Base-by-base conservation (phyloP, 108 stramenopile species). In the Discostella pseudostelligera region DNA sequence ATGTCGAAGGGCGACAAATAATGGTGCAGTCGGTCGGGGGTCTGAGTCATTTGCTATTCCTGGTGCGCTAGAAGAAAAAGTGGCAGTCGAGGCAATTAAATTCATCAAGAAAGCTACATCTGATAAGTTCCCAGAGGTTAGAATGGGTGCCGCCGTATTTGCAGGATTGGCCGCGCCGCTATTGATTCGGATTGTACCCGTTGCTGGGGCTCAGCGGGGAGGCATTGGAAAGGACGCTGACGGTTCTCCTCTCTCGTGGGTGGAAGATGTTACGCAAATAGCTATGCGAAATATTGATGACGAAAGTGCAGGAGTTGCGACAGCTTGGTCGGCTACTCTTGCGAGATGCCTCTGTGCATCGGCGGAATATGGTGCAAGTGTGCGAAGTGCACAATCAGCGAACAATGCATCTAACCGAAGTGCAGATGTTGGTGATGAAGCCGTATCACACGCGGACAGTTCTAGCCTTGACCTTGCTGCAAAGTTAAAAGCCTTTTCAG, bases 221-320 rank as follows among this genome's bases (percentile, higher is more conserved):
- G 67, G 37, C n/a, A 54, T 24, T 21, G 39, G 65, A 13, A 73
- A 54, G 35, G 65, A 76, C 21, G 62, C 24, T 6, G 67, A 51
- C 20, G 60, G 68, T 17, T 72, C 76, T 53, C 71, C 82, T 25
- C 65, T 76, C 17, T 44, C 22, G 13, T 76, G 74, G 71, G 62
- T 86, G 50, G 92, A 93, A 67, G 88, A 86, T 24, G 70, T 85
- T 14, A 79, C 88, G 53, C 68, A 70, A 8, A 49, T 93, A 22
- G 80, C 85, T 4, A 68, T 84, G 60, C 82, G 70, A 50, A 87
- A 93, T 79, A 51, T 93, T 54, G 92, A 93, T 61, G 92, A 93
- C 46, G 86, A 88, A 58, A 84, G 77, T 63, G 75, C 87, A 1
- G 78, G 83, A 17, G 85, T 87, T 8, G 66, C 83, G 7, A 74